Percentiles rank a stretch among this genome's conserved stretches.
phyloP scores from a whole-genome alignment of 1,284 basidiomycete species.

The Pseudozyma flocculosa region DNA sequence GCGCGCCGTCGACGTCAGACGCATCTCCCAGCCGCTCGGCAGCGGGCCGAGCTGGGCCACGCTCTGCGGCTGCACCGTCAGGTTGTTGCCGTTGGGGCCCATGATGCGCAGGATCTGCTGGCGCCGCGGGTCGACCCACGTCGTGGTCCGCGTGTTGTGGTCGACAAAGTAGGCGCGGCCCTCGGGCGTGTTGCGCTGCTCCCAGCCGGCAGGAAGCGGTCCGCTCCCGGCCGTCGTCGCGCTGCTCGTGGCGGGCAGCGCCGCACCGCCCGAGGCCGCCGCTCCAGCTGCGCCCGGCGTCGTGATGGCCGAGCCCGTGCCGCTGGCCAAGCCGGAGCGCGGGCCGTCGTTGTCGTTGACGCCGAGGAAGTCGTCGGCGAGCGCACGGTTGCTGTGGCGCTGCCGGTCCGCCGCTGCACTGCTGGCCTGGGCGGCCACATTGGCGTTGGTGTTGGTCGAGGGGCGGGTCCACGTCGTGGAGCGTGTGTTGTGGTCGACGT shows the following conservation, averaged over 20 bases:
- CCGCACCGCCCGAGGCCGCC: constrained; percentile 16
- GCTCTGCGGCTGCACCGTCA: constrained; percentile 74
- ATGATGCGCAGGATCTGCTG: constrained; percentile 81
- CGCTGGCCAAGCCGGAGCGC: constrained; percentile 58
- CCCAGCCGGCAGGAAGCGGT: constrained; percentile 91
- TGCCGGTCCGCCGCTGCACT: constrained; percentile 50
- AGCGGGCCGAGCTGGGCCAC: constrained; percentile 90
- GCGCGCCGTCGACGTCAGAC: constrained; percentile 83
- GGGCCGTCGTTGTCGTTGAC: constrained; percentile 44
- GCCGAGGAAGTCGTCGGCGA: constrained; percentile 58
- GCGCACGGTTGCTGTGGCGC: constrained; percentile 51
- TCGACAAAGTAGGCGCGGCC: constrained; percentile 92
- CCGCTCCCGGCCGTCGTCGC: constrained; percentile 76
- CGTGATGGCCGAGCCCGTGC: constrained; percentile 30
- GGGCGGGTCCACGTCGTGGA: constrained; percentile 85
- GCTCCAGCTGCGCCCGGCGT: constrained; percentile 15
- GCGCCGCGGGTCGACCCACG: constrained; percentile 95
- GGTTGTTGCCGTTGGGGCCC: constrained; percentile 77
- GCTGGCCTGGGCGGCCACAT: constrained; percentile 40
- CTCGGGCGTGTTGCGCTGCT: constrained; percentile 95
- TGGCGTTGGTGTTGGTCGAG: constrained; percentile 40
- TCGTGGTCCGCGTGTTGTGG: constrained; percentile 92
- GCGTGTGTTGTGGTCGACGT: constrained; percentile 75
- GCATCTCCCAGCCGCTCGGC: constrained; percentile 97
- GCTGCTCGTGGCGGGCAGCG: constrained; percentile 35